Conservation (phyloP, 108 stramenopile genomes). For the Nitzschia sp. region DNA sequence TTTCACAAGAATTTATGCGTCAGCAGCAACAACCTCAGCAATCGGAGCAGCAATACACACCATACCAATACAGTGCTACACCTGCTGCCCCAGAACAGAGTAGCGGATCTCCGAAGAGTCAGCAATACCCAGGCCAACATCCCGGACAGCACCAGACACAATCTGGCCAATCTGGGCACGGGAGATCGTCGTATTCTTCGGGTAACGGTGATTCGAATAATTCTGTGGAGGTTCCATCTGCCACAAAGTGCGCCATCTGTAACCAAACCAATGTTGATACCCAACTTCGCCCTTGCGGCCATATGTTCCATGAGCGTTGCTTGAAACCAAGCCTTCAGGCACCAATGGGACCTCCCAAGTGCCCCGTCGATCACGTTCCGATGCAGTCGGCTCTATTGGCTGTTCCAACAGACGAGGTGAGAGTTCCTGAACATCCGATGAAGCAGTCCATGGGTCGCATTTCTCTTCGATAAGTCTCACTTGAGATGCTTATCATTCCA, state of each 20-base stretch:
- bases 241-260: slow-evolving; percentile 79
- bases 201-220: slow-evolving; percentile 22
- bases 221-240: slow-evolving; percentile 78
- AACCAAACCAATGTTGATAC: slow-evolving; percentile 77
- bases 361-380: slow-evolving; percentile 72
- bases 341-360: slow-evolving; percentile 69
- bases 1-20: slow-evolving; percentile 82
- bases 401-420: slow-evolving; percentile 74
- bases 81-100: neutral
- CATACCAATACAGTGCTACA: slow-evolving; percentile 19
- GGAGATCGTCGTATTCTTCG: slow-evolving; percentile 12
- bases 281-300: slow-evolving; percentile 88
- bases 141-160: slow-evolving; percentile 14
- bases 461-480: neutral
- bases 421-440: neutral
- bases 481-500: neutral
- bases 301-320: slow-evolving; percentile 90
- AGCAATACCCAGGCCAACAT: slow-evolving; percentile 51
- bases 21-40: slow-evolving; percentile 53
- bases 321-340: slow-evolving; percentile 81
- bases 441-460: neutral
- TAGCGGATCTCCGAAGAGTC: slow-evolving; percentile 15
- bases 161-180: slow-evolving; percentile 13
- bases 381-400: slow-evolving; percentile 84
- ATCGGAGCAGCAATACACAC: slow-evolving; percentile 10